These are phyloP conservation scores for Arthrobotrys megalospora DNA, from an alignment of 2,329 filamentous ascomycete genomes.

Conservation along the genomic window DNA sequence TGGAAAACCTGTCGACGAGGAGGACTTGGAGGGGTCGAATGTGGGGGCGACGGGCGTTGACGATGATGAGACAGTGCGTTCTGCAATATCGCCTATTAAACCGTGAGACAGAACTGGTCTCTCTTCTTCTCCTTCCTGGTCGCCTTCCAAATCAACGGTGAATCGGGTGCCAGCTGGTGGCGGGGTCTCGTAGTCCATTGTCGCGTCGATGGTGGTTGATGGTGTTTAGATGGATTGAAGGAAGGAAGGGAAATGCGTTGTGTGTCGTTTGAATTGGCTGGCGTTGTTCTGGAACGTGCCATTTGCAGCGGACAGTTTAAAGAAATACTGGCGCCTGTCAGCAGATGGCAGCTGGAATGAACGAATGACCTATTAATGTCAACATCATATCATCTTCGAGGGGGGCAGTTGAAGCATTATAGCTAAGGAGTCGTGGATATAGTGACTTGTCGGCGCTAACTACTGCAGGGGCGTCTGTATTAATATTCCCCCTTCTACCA, in stretches of 20 bases:
- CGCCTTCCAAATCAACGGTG: conserved; percentile 39
- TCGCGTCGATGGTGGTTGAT: not conserved
- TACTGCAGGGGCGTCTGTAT: conserved; percentile 6
- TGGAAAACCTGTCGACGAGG: conserved; percentile 85
- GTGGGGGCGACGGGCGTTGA: conserved; percentile 28
- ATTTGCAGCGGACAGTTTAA: conserved; percentile 3
- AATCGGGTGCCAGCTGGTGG: conserved; percentile 55
- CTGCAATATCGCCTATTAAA: conserved; percentile 47
- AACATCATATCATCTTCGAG: no score
- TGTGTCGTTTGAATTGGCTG: conserved; percentile 11
- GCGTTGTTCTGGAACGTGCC: conserved; percentile 40
- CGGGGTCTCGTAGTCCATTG: conserved; percentile 38
- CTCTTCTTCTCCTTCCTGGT: not conserved
- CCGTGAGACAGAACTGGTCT: conserved; percentile 23
- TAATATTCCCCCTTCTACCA: not conserved
- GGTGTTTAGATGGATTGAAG: not conserved
- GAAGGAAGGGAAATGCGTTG: conserved; percentile 23
- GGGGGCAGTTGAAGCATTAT: not conserved
- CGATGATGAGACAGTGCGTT: conserved; percentile 45
- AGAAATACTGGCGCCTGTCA: conserved; percentile 9
- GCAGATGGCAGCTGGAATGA: conserved; percentile 11
- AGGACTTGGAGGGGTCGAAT: conserved; percentile 42
- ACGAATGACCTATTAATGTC: no score
- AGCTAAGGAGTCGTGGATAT: not conserved
- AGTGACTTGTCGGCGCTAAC: not conserved